phyloP scores from a whole-genome alignment of 2,329 filamentous ascomycete genomes.

The Rhinocladiella mackenziei region DNA sequence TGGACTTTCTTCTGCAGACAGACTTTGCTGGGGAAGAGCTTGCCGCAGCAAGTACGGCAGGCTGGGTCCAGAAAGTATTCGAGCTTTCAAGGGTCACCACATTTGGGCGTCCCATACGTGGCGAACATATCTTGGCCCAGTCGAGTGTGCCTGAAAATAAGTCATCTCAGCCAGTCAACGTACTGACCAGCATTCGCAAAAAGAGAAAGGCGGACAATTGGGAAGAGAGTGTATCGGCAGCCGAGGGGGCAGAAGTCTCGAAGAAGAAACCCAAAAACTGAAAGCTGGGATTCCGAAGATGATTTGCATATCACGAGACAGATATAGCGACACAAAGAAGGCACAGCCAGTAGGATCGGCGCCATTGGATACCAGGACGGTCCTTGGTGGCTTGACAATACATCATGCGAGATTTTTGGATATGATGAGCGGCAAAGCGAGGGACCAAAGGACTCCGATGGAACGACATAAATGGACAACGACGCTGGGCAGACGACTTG shows the following conservation, averaged over 20 bases:
- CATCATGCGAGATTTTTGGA: not conserved
- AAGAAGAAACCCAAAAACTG: constrained; percentile 27
- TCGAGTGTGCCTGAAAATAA: constrained; percentile 1
- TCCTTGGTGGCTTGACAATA: not conserved
- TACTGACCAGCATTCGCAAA: constrained; percentile 26
- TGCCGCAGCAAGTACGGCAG: constrained; percentile 23
- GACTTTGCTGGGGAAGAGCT: constrained; percentile 25
- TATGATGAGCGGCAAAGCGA: constrained; percentile 7
- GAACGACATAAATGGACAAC: not conserved
- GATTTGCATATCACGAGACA: not conserved
- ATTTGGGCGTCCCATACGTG: constrained; percentile 21
- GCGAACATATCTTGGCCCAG: constrained; percentile 6
- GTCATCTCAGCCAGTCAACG: constrained; percentile 15
- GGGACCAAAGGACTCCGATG: not conserved
- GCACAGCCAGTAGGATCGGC: not conserved
- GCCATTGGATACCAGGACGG: constrained; percentile 9
- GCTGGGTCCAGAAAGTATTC: constrained; percentile 26
- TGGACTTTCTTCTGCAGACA: constrained; percentile 25
- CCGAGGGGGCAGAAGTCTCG: not conserved
- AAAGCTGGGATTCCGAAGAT: not conserved
- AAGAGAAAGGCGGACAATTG: constrained; percentile 26
- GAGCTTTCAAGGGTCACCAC: constrained; percentile 15
- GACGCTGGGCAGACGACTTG: too few species aligned
- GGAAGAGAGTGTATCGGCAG: not conserved
- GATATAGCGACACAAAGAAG: not conserved